Conservation (phyloP, 768 basidiomycete species). For the Lactarius hengduanensis region DNA sequence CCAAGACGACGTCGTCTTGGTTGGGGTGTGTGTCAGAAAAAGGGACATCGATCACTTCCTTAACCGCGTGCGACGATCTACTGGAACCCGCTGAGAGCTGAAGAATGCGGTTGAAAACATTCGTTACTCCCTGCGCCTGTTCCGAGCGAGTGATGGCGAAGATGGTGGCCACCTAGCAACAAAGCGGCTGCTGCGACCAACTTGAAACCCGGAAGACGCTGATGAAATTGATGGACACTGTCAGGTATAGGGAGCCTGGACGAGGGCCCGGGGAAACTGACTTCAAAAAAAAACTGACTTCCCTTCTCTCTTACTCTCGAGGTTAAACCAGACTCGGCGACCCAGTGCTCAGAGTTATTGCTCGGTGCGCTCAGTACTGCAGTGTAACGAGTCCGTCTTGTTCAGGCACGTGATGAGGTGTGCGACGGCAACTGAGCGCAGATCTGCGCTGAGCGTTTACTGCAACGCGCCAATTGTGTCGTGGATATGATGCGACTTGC, state of each 20-base stretch:
- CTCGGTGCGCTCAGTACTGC: background rate
- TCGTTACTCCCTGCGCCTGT: background rate
- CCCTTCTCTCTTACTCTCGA: background rate
- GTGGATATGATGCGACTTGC: background rate
- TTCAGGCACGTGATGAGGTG: background rate
- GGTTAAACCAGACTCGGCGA: background rate
- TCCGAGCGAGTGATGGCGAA: background rate
- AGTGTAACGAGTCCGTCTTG: too few relatives aligned
- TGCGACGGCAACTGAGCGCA: too few relatives aligned
- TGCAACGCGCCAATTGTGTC: background rate
- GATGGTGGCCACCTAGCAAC: background rate
- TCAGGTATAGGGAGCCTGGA: background rate
- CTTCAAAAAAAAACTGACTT: background rate
- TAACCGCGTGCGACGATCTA: background rate
- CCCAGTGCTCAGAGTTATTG: background rate
- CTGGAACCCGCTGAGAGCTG: background rate
- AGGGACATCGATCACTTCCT: background rate
- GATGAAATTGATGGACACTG: background rate
- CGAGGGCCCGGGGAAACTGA: background rate
- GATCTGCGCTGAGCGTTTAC: background rate
- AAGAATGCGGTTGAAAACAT: background rate
- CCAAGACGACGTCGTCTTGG: too few relatives aligned
- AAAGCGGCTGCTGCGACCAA: background rate
- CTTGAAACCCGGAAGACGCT: background rate
- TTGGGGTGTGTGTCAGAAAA: background rate